Conservation (phyloP, 495 filamentous ascomycete genomes). For the Neurospora sp. region DNA sequence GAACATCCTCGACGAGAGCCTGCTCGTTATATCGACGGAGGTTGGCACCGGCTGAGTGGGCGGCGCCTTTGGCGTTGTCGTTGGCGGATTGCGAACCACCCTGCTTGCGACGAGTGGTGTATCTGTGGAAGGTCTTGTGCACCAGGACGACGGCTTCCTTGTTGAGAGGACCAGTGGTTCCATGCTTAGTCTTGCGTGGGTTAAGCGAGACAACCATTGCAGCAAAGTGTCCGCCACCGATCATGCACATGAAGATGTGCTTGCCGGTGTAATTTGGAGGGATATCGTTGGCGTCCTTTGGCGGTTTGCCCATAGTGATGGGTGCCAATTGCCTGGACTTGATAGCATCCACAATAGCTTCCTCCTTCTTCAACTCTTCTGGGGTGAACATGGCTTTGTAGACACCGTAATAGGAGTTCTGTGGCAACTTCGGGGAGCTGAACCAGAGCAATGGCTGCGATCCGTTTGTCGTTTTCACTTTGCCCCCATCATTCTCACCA, state of each 20-base stretch:
- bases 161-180: conserved; percentile 52
- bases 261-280: conserved; percentile 48
- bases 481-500: conserved; percentile 24
- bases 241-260: conserved; percentile 95
- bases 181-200: conserved; percentile 63
- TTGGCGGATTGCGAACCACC: conserved; percentile 90
- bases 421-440: conserved; percentile 58
- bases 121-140: conserved; percentile 96
- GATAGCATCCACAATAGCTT: conserved; percentile 52
- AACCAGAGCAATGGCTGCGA: conserved; percentile 83
- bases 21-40: conserved; percentile 90
- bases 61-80: conserved; percentile 80
- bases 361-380: conserved; percentile 55
- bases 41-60: conserved; percentile 86
- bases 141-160: conserved; percentile 77
- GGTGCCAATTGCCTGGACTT: conserved; percentile 66
- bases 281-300: conserved; percentile 38
- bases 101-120: conserved; percentile 92
- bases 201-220: conserved; percentile 88
- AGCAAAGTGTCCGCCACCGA: conserved; percentile 94
- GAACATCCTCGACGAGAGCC: conserved; percentile 73
- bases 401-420: conserved; percentile 70
- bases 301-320: conserved; percentile 39
- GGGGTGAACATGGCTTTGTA: conserved; percentile 76
- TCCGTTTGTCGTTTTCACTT: conserved; percentile 40